Base-by-base conservation (phyloP, 1,284 basidiomycete genomes). In the Retiboletus fuscus region DNA sequence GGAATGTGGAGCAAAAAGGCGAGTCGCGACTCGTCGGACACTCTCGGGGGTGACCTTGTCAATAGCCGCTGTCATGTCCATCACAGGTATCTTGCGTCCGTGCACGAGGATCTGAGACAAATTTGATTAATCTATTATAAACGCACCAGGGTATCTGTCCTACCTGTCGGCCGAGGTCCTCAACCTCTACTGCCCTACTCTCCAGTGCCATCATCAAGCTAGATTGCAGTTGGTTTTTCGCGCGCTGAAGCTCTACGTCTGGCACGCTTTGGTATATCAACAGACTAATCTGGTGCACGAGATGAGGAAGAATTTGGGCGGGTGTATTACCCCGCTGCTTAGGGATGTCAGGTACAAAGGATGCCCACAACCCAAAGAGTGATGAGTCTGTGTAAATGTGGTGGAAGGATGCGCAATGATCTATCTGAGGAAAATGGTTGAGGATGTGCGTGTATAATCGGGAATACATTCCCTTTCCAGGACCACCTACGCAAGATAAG, bases 401-500 rank as follows among this genome's bases (percentile, higher is more conserved):
- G 82, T 99, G 96, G 92, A 98, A 98, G 41, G 96, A 94, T n/a
- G 95, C 93, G 83, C 97, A 98, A 83, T 96, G 95, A 84, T 99
- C 97, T 79, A 99, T 91, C 78, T 96, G 93, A 72, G 96, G 92
- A 85, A 96, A 95, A 80, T 96, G 94, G 82, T 99, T 98, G 73
- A 99, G 91, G 76, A 99, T 96, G 81, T 97, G 93, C n/a, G 96
- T 97, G 86, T 99, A 99, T 66, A 99, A 85, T 26, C 97, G 93
- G 51, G 96, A 96, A 87, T 98, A 99, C 96, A 99, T 99, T 78
- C 97, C 98, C 86, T 99, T 99, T 58, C 97, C 97, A 3, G 97
- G 97, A 5, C 97, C 97, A 75, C 96, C 94, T 89, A 79, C 26
- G 67, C 68, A 70, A 64, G 67, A 69, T 80, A 58, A 79, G 71